These are phyloP conservation scores for Fusarium brachygibbosum DNA, from an alignment of 2,329 filamentous ascomycete genomes.

Conservation along the genomic window DNA sequence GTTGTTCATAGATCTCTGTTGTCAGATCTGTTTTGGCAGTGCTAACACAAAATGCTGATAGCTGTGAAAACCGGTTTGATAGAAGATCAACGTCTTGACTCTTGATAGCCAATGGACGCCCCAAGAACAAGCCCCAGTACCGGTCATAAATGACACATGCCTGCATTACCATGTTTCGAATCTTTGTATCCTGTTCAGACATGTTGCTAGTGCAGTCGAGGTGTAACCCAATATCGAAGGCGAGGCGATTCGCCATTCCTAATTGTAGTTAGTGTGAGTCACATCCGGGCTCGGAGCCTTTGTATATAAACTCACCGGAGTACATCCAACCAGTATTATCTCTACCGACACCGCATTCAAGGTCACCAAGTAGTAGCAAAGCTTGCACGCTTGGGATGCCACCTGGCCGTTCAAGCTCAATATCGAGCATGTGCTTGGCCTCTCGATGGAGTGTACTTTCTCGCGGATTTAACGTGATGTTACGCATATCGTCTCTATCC, in stretches of 20 bases:
- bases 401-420: constrained; percentile 65
- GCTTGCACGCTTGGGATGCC: constrained; percentile 67
- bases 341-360: constrained; percentile 67
- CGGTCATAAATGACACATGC: constrained; percentile 67
- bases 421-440: constrained; percentile 67
- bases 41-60: constrained; percentile 53
- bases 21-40: constrained; percentile 32
- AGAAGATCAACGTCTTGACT: constrained; percentile 64
- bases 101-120: constrained; percentile 67
- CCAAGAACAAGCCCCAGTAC: constrained; percentile 68
- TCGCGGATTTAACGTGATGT: constrained; percentile 60
- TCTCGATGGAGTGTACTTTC: constrained; percentile 67
- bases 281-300: neutral
- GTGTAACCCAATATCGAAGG: constrained; percentile 64
- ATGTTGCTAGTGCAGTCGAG: constrained; percentile 60
- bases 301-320: constrained; percentile 55
- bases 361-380: constrained; percentile 64
- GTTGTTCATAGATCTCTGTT: constrained; percentile 62
- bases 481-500: constrained; percentile 62
- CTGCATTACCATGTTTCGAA: constrained; percentile 65
- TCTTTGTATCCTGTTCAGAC: constrained; percentile 61
- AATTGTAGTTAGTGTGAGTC: neutral
- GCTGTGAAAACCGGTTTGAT: constrained; percentile 60
- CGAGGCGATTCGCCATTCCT: constrained; percentile 61
- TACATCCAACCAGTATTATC: constrained; percentile 70